Evolutionary conservation across 768 basidiomycete genomes (phyloP), one percentile per base, ranked within the genome.

Genomic region (Russula earlei): DNA sequence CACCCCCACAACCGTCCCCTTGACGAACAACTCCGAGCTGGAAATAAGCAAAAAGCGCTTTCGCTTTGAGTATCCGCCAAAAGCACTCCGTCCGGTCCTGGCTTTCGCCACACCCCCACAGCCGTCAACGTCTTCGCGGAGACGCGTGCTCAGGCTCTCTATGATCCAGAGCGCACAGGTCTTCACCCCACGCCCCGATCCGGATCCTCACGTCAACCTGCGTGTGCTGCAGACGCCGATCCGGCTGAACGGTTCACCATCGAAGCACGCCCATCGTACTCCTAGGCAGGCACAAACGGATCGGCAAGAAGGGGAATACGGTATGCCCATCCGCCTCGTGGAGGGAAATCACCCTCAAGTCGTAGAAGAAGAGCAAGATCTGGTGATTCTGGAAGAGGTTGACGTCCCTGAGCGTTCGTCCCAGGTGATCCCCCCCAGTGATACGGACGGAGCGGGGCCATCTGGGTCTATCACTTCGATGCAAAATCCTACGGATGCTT

Each of bases 101-200:
- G 73, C 76, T 7, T 78, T 80, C 0, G 61, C 56, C 59, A 49
- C 64, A 33, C 45, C 47, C 22, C 57, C 56, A 15, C 24, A 43
- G 2, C 17, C 46, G 15, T 25, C 27, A n/a, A 52, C 54, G 22
- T 45, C 63, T 68, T 70, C 64, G 51, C 70, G 64, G 20, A 65
- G 66, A 22, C 73, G 74, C 20, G 74, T 77, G 2, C 74, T 84
- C 2, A 79, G 86, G 27, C 75, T 90, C 56, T 85, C 84, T 2
- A 85, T 90, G 83, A 86, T 90, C 33, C 75, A 81, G 24, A 81
- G 80, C 52, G 84, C 84, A 0, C 79, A 86, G 62, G 84, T 90
- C 5, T 86, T 87, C 67, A 79, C 80, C 1, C 87, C 85, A 1
- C 68, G 78, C 4, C 83, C 82, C 0, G 81, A 78, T 34, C 67